Conservation (phyloP, 495 filamentous ascomycete species). For the Penicillium flavigenum region DNA sequence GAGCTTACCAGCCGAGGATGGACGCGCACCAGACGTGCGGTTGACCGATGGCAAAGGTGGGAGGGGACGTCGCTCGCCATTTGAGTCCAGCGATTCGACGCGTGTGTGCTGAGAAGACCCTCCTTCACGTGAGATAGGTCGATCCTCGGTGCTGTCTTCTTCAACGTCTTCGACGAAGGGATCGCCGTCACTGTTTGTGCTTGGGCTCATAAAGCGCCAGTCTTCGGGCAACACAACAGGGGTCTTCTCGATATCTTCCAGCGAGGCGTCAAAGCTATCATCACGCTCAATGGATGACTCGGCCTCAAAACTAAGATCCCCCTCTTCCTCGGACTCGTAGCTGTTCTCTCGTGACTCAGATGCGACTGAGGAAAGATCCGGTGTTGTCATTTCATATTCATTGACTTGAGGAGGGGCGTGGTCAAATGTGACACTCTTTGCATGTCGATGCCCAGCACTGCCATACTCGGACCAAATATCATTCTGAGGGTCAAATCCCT, state of each 20-base stretch:
- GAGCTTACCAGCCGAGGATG: constrained; percentile 49
- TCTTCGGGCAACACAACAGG: constrained; percentile 95
- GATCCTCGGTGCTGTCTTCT: constrained; percentile 56
- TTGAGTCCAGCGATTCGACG: constrained; percentile 67
- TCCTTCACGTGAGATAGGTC: constrained; percentile 40
- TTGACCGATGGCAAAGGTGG: constrained; percentile 66
- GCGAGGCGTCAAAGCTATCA: constrained; percentile 88
- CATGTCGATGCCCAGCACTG: constrained; percentile 67
- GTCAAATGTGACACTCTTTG: constrained; percentile 96
- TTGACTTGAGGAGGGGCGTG: constrained; percentile 89
- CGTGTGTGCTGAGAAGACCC: constrained; percentile 42
- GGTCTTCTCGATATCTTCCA: constrained; percentile 95
- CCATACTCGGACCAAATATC: constrained; percentile 65
- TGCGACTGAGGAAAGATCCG: constrained; percentile 84
- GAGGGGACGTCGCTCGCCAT: constrained; percentile 69
- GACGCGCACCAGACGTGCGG: constrained; percentile 36
- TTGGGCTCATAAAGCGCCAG: constrained; percentile 79
- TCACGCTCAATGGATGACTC: constrained; percentile 68
- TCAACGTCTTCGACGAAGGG: constrained; percentile 64
- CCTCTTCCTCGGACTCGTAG: constrained; percentile 79
- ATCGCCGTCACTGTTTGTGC: constrained; percentile 61
- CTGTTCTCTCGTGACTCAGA: constrained; percentile 87
- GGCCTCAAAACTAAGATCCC: constrained; percentile 68
- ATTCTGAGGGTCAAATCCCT: constrained; percentile 67
- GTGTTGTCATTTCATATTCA: constrained; percentile 96